Conservation (phyloP, 148 eudicot genomes). For the Vaccinium corymbosum region DNA sequence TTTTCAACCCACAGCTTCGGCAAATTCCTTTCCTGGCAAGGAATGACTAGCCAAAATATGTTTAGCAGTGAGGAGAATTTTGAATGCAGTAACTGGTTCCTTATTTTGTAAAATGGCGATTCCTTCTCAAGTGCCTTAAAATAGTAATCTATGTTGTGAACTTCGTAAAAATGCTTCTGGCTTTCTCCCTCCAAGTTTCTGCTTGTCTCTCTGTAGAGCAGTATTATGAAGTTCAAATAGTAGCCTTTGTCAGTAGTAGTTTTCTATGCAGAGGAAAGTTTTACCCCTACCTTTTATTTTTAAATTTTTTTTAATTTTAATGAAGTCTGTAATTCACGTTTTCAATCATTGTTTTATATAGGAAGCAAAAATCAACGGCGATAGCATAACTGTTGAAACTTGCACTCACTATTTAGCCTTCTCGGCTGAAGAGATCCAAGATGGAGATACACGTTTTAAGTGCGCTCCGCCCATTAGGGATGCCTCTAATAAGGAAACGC, state of each 20-base stretch:
- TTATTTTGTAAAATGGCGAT: not conserved
- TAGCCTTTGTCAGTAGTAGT: not conserved
- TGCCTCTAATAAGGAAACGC: constrained; percentile 65
- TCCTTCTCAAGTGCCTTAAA: not conserved
- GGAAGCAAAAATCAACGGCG: constrained; percentile 89
- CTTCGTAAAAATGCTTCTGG: not conserved
- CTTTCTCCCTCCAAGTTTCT: not conserved
- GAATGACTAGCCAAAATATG: not conserved
- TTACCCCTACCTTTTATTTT: not conserved
- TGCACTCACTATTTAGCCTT: constrained; percentile 94
- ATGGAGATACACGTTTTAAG: constrained; percentile 94
- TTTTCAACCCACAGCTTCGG: not conserved
- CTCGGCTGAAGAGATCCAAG: constrained; percentile 86
- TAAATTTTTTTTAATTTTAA: too few species aligned
- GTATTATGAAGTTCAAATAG: not conserved
- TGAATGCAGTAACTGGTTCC: not conserved
- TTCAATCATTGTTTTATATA: constrained; percentile 19
- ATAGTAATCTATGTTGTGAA: not conserved
- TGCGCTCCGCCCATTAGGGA: constrained; percentile 94
- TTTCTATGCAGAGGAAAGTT: not conserved
- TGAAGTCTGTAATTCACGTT: not conserved
- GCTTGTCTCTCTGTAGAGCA: not conserved
- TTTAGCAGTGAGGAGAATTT: not conserved
- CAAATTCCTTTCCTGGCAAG: not conserved
- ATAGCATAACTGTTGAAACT: constrained; percentile 86